These are phyloP conservation scores for Nicotiana tabacum DNA, from an alignment of 257 asterid genomes.

Conservation along the genomic window DNA sequence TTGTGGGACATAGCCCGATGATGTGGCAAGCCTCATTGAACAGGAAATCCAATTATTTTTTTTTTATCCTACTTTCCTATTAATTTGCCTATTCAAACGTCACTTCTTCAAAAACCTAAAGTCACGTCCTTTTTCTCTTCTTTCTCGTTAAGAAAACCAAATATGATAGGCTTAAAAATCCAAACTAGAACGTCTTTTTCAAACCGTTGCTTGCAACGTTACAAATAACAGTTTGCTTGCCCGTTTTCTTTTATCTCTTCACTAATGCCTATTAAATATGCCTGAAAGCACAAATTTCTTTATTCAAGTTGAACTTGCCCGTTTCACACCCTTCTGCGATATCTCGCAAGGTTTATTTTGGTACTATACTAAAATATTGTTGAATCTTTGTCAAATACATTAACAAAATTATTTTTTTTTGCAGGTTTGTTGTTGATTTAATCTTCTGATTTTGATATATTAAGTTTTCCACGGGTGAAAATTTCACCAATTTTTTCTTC, in stretches of 20 bases:
- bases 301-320: neutral
- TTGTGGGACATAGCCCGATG: neutral
- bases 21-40: neutral
- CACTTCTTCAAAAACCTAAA: neutral
- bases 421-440: neutral
- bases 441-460: neutral
- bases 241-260: neutral
- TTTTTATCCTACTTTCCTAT: neutral
- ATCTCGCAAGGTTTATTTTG: neutral
- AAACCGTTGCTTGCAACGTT: neutral
- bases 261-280: neutral
- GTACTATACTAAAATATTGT: neutral
- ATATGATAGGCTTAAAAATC: neutral
- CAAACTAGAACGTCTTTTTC: neutral
- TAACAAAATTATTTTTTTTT: neutral
- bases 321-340: neutral
- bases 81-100: neutral
- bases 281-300: neutral
- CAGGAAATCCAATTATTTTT: neutral
- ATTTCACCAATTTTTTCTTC: no score
- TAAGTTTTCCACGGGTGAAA: neutral
- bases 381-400: neutral
- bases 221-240: neutral
- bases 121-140: neutral
- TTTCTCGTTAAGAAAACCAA: neutral